These are phyloP conservation scores for Colletotrichum godetiae DNA, from an alignment of 2,329 filamentous ascomycete species.

Conservation along the genomic window DNA sequence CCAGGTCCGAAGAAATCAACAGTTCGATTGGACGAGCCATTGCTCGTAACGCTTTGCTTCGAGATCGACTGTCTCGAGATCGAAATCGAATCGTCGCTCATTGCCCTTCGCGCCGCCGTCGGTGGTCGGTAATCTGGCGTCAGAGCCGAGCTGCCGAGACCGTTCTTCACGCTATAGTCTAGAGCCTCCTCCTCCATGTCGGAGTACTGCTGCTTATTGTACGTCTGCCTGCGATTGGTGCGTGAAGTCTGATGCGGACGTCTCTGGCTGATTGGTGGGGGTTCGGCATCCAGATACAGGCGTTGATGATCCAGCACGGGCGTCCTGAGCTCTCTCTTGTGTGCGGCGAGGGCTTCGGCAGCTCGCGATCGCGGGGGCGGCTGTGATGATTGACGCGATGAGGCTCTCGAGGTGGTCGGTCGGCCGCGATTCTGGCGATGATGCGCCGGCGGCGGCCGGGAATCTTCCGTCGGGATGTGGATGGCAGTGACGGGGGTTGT, in stretches of 20 bases:
- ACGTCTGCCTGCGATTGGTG: neutral
- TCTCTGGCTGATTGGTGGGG: constrained; percentile 22
- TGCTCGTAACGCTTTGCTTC: constrained; percentile 25
- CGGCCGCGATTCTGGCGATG: neutral
- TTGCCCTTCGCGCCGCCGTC: neutral
- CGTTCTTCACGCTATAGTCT: constrained; percentile 9
- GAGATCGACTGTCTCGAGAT: constrained; percentile 28
- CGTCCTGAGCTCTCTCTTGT: constrained; percentile 22
- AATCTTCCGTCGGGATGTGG: constrained; percentile 1
- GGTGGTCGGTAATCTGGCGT: constrained; percentile 12
- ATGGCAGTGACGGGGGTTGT: constrained; percentile 7
- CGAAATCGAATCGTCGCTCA: constrained; percentile 23
- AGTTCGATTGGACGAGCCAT: constrained; percentile 37
- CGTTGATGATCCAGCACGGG: constrained; percentile 21
- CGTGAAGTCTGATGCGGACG: neutral
- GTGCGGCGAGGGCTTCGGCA: neutral
- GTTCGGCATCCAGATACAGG: constrained; percentile 29
- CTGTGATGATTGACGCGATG: constrained; percentile 14
- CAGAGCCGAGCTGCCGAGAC: neutral
- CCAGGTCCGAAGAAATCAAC: constrained; percentile 62
- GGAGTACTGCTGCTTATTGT: neutral
- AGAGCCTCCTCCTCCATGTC: constrained; percentile 14
- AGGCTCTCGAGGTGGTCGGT: neutral
- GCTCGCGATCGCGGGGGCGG: constrained; percentile 4
- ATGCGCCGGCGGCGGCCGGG: neutral